Percentiles rank a stretch among this genome's conserved stretches.
Conservation (phyloP, 371 early-diverging fungal genomes). For the Batrachochytrium dendrobatidis region DNA sequence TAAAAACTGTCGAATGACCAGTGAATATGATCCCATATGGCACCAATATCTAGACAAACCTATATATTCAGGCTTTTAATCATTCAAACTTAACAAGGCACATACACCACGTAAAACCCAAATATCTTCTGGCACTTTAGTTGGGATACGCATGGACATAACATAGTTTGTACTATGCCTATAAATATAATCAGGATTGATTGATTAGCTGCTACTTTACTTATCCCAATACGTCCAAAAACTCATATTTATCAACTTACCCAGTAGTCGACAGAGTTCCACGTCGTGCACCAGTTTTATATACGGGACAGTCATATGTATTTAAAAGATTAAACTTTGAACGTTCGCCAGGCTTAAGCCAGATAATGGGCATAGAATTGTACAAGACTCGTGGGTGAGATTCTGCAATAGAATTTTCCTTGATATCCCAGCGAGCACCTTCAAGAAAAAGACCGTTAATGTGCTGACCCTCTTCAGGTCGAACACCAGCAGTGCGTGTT, state of each 20-base stretch:
- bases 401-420: constrained; percentile 37
- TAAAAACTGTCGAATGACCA: too few species aligned
- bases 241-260: constrained; percentile 16
- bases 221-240: background rate
- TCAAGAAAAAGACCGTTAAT: constrained; percentile 44
- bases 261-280: constrained; percentile 52
- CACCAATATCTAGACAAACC: too few species aligned
- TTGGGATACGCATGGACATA: constrained; percentile 42
- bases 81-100: constrained; percentile 29
- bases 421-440: constrained; percentile 47
- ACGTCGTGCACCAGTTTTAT: constrained; percentile 47
- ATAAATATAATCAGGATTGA: background rate
- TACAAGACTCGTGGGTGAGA: constrained; percentile 40
- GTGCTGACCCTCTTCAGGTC: constrained; percentile 49
- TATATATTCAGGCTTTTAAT: too few species aligned
- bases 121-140: constrained; percentile 39
- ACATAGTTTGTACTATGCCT: constrained; percentile 47
- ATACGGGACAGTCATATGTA: constrained; percentile 49
- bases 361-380: constrained; percentile 43
- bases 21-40: too few species aligned
- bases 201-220: too few species aligned
- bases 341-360: constrained; percentile 42
- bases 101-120: constrained; percentile 47
- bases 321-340: constrained; percentile 23
- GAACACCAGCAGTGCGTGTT: constrained; percentile 40